Base-by-base conservation (phyloP, 2,329 filamentous ascomycete species). In the Pezicula neosporulosa region DNA sequence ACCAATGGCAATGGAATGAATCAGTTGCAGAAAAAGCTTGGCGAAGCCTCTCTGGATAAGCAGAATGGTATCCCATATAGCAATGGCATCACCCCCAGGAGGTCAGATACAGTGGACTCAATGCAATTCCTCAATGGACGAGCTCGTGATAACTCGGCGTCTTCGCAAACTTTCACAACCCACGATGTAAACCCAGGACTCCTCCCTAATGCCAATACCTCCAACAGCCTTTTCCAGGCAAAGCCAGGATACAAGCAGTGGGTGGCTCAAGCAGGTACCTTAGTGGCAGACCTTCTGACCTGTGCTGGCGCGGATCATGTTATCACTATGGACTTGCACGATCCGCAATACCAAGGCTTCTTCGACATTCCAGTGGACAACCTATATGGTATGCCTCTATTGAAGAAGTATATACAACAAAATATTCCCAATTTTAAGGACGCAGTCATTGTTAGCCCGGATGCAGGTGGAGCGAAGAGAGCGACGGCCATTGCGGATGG, bases 281-380 rank as follows among this genome's bases (percentile, higher is more conserved):
- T 99, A 51, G 88, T 99, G 45, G 94, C 94, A 47, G 92, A 97
- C 68, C 82, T 99, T 42, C 78, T 99, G 59, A 97, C 91, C 38
- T 97, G 92, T 72, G 93, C 94, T 57, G 94, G 94, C 58, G 91
- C 94, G 43, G 93, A 99, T 69, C 94, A 97, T 71, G 86, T 94
- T 67, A 97, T 97, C 68, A 97, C 93, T 30, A 95, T 99, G 89
- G 94, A 99, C 67, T 80, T 99, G 48, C 90, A 94, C 68, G 93
- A 97, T 69, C 89, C 90, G 39, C 91, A 99, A 71, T 97, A 97
- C 66, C 94, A 99, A 72, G 94, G 94, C 49, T 99, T 97, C 77
- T 97, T 99, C 67, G 93, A 99, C 66, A 96, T 97, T 52, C 94
- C 94, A 2, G 94, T 99, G 51, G 94, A 99, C 74, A 99, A 99